phyloP scores from a whole-genome alignment of 495 filamentous ascomycete species.

The Xylaria intraflava region DNA sequence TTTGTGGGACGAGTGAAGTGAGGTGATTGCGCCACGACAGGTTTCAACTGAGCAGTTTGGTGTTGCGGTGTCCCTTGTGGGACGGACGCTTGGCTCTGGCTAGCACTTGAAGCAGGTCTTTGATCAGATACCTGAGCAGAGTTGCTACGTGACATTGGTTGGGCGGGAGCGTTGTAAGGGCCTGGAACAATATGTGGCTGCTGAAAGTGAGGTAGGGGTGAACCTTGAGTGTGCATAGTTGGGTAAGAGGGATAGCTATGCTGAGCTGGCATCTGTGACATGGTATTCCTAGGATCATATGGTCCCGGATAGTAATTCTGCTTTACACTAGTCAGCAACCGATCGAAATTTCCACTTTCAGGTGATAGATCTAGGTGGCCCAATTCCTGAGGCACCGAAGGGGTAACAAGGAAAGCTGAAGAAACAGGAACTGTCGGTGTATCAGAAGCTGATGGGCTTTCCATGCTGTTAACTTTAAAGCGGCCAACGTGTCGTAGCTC shows the following conservation, averaged over 20 bases:
- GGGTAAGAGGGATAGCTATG: conserved; percentile 40
- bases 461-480: conserved; percentile 9
- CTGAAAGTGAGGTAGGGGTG: conserved; percentile 42
- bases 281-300: conserved; percentile 21
- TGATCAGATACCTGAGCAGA: conserved; percentile 69
- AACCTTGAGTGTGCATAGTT: conserved; percentile 43
- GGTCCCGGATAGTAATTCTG: conserved; percentile 43
- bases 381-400: conserved; percentile 24
- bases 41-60: conserved; percentile 53
- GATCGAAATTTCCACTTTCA: conserved; percentile 63
- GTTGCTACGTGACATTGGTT: conserved; percentile 73
- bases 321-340: conserved; percentile 59
- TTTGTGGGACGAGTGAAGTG: conserved; percentile 53
- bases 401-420: conserved; percentile 26
- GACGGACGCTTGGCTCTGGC: conserved; percentile 48
- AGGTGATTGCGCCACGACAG: conserved; percentile 53
- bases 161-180: conserved; percentile 49
- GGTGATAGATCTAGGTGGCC: conserved; percentile 55
- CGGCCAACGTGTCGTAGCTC: conserved; percentile 13
- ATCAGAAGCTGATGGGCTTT: conserved; percentile 13
- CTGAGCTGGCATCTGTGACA: conserved; percentile 20
- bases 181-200: conserved; percentile 41
- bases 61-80: conserved; percentile 40
- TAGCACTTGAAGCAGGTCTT: conserved; percentile 71
- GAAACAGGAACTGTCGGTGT: conserved; percentile 25